Evolutionary conservation across 148 eudicot species (phyloP), one percentile per base, ranked within the genome.

Genomic region (Suaeda aralocaspica): DNA sequence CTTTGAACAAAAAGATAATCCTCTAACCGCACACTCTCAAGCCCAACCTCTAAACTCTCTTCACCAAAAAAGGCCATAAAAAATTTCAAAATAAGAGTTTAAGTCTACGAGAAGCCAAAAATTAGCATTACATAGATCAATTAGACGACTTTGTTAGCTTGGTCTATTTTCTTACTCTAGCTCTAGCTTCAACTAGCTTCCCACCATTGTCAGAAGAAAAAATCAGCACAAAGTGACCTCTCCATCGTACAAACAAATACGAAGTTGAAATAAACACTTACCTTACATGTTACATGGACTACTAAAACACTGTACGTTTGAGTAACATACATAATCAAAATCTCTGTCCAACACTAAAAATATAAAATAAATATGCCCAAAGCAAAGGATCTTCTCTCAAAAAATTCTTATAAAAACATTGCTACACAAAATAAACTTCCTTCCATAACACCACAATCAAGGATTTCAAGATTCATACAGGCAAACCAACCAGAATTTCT

Each of bases 401-500:
- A 8, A 51, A 50, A 34, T 18, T 25, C 50, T 59, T 15, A 30
- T 22, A 70, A 36, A 12, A 36, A 14, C 51, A 24, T 21, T 11
- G 63, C 19, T 57, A 31, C 9, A 18, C 9, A 22, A 28, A 39
- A 18, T 34, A 29, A 51, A 30, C 16, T 65, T 73, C 45, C 68
- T 7, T 29, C 61, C 18, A n/a, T 68, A 41, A 5, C n/a, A 42
- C 9, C 56, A 53, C 44, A 29, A 70, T 71, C 63, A 71, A 66
- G 45, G 53, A 39, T 33, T 52, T 71, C 59, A 48, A 65, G 60
- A 64, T 48, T 33, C 33, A 29, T 28, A 55, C 5, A 34, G 59
- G 45, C 28, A 68, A 24, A 29, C 34, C 22, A 55, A 5, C 16
- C 50, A 46, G 5, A 46, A 13, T 46, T 11, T 24, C 61, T 50